Evolutionary conservation across 1,139 yeast species (phyloP).

Genomic region (Sugiyamaella japonica): DNA sequence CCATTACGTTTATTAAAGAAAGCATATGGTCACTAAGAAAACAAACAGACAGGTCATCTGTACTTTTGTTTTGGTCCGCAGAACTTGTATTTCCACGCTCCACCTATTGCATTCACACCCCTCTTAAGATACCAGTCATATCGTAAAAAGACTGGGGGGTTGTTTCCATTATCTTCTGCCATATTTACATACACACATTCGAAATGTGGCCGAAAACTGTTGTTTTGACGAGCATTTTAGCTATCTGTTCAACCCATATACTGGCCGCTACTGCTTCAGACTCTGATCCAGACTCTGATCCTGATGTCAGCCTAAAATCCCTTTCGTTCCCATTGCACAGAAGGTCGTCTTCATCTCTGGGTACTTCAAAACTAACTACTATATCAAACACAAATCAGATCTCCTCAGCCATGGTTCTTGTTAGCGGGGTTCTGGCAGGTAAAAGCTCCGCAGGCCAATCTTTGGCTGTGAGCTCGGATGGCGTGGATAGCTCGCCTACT

Average conservation of each 20-base stretch:
- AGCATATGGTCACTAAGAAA: too few relatives aligned
- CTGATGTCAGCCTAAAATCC: not conserved
- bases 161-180: not conserved
- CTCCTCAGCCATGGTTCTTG: constrained; percentile 24
- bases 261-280: not conserved
- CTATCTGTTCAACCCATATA: not conserved
- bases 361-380: constrained; percentile 13
- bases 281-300: not conserved
- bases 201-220: constrained; percentile 6
- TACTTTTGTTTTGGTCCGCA: not conserved
- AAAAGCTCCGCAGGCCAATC: constrained; percentile 1
- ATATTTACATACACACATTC: not conserved
- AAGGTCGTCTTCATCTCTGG: constrained; percentile 1
- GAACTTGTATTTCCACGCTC: not conserved
- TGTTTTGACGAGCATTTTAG: constrained; percentile 1
- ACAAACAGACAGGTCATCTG: not conserved
- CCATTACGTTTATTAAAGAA: not conserved
- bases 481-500: constrained; percentile 20
- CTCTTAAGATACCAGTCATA: not conserved
- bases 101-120: not conserved
- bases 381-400: constrained; percentile 6
- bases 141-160: not conserved
- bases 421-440: constrained; percentile 22
- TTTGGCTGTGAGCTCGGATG: constrained; percentile 3
- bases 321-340: constrained; percentile 10